Evolutionary conservation across 441 rosid species (phyloP).

Genomic region (Eruca vesicaria): DNA sequence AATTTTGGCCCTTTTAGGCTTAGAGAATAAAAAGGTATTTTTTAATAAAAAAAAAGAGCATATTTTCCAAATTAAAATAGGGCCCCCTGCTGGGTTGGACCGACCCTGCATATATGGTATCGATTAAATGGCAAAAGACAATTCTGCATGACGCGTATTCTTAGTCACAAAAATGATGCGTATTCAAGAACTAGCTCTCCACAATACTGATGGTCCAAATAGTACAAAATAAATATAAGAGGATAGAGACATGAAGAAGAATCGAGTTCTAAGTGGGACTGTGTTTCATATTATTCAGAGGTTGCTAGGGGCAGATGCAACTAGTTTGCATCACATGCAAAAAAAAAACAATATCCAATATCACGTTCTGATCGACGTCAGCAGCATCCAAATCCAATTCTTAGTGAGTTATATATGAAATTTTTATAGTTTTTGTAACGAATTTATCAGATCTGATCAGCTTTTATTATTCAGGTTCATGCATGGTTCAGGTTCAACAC

Average conservation of each 20-base stretch:
- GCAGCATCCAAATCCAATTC: conserved; percentile 16
- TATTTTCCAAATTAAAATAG: too few species aligned
- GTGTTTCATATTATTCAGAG: conserved; percentile 12
- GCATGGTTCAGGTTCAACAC: neutral
- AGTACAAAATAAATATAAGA: neutral
- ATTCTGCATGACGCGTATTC: conserved; percentile 3
- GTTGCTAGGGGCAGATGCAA: conserved; percentile 26
- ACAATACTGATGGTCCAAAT: neutral
- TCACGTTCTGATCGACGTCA: conserved; percentile 22
- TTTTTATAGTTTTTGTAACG: neutral
- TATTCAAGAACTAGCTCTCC: neutral
- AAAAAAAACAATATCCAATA: conserved; percentile 16
- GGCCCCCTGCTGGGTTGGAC: too few species aligned
- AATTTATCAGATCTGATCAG: conserved; percentile 15
- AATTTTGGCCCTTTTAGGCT: too few species aligned
- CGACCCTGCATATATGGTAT: too few species aligned
- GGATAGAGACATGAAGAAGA: conserved; percentile 19
- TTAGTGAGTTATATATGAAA: neutral
- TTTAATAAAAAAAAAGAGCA: too few species aligned
- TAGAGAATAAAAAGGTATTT: too few species aligned
- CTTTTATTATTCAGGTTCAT: neutral
- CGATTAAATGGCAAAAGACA: neutral
- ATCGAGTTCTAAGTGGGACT: conserved; percentile 33
- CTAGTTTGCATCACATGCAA: conserved; percentile 20
- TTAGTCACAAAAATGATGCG: too few species aligned